These are phyloP conservation scores for Hirschioporus abietinus DNA, from an alignment of 768 basidiomycete genomes.

Conservation along the genomic window DNA sequence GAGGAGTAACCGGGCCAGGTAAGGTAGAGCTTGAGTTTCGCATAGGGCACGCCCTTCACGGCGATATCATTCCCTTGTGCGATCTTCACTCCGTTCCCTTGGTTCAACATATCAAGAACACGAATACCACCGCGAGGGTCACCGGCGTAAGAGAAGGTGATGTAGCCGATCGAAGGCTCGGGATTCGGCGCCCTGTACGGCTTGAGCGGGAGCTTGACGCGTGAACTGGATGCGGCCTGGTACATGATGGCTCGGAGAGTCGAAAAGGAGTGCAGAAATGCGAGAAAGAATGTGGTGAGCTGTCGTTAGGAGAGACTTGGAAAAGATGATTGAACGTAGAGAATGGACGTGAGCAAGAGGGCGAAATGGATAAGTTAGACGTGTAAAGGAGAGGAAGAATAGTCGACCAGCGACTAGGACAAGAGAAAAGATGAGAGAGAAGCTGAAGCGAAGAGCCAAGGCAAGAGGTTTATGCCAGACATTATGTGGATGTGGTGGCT, in stretches of 20 bases:
- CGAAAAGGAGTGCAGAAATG: neutral
- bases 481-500: neutral
- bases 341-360: neutral
- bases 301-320: neutral
- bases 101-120: neutral
- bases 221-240: neutral
- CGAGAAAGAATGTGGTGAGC: neutral
- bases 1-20: neutral
- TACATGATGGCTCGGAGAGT: neutral
- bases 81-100: neutral
- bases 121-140: neutral
- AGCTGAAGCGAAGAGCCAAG: neutral
- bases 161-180: neutral
- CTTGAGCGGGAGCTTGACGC: neutral
- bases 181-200: neutral
- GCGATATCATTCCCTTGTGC: neutral
- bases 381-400: neutral
- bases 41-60: neutral
- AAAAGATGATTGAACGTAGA: neutral
- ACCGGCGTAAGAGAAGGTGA: neutral
- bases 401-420: neutral
- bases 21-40: neutral
- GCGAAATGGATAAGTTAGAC: neutral
- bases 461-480: neutral
- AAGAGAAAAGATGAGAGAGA: neutral